These are phyloP conservation scores for Wickerhamomyces sydowiorum DNA, from an alignment of 805 yeast genomes.

Conservation along the genomic window DNA sequence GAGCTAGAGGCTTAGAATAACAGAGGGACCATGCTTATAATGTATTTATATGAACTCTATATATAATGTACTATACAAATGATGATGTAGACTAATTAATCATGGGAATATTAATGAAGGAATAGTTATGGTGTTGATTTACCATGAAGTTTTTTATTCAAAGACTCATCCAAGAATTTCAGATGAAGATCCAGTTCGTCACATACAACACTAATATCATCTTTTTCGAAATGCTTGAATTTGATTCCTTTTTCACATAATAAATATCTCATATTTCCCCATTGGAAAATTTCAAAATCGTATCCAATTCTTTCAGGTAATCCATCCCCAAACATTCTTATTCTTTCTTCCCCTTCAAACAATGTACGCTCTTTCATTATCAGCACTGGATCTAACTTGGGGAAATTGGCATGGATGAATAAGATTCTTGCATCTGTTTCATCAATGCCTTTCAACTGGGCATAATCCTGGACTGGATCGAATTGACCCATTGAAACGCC, in stretches of 20 bases:
- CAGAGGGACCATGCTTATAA: too few species aligned
- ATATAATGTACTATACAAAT: neutral
- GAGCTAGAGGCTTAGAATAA: conserved; percentile 22
- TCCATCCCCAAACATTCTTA: conserved; percentile 7
- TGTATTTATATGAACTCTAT: neutral
- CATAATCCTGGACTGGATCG: conserved; percentile 54
- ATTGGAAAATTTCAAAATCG: conserved; percentile 46
- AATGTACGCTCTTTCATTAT: conserved; percentile 5
- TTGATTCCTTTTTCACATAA: conserved; percentile 39
- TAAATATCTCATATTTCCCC: conserved; percentile 45
- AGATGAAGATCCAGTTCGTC: conserved; percentile 3
- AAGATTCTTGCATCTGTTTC: conserved; percentile 2
- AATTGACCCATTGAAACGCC: conserved; percentile 75
- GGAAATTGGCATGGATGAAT: conserved; percentile 25
- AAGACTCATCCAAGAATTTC: neutral
- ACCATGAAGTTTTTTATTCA: neutral
- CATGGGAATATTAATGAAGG: too few species aligned
- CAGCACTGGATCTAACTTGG: conserved; percentile 26
- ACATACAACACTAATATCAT: conserved; percentile 6
- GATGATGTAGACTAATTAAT: too few species aligned
- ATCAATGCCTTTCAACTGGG: conserved; percentile 7
- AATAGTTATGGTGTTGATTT: neutral
- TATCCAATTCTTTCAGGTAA: conserved; percentile 34
- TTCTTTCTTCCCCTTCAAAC: conserved; percentile 3
- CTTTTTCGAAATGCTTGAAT: conserved; percentile 32